These are phyloP conservation scores for Oryza meridionalis DNA, from an alignment of 176 grass and related monocot genomes.

Conservation along the genomic window DNA sequence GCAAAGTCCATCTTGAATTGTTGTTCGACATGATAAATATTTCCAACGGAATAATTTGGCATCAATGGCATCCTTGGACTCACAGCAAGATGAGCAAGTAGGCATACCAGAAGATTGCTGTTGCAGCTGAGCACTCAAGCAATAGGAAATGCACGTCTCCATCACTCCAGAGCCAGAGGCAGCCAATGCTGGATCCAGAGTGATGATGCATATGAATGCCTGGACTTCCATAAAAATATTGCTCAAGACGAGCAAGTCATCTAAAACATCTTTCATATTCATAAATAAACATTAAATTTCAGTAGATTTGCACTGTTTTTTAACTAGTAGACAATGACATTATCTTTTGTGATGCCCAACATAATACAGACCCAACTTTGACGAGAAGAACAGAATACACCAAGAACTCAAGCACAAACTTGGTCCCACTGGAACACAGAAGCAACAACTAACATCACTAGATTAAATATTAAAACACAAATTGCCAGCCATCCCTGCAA, in stretches of 20 bases:
- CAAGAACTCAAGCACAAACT: constrained; percentile 14
- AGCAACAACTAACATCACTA: constrained; percentile 16
- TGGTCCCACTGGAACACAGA: neutral
- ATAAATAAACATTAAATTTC: constrained; percentile 21
- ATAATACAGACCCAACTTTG: constrained; percentile 24
- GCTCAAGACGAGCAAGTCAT: constrained; percentile 41
- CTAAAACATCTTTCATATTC: constrained; percentile 7
- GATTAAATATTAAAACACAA: constrained; percentile 30
- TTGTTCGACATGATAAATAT: neutral
- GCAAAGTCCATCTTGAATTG: neutral
- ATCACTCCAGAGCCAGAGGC: constrained; percentile 22
- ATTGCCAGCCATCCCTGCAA: constrained; percentile 28
- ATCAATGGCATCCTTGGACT: neutral
- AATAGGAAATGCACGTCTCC: neutral
- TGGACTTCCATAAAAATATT: constrained; percentile 29
- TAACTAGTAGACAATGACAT: neutral
- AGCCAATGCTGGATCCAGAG: constrained; percentile 5
- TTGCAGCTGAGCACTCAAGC: neutral
- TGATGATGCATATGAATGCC: constrained; percentile 20
- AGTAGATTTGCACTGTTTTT: neutral
- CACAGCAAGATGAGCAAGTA: constrained; percentile 1
- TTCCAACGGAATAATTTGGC: neutral
- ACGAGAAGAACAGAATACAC: constrained; percentile 34
- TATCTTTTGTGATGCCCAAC: constrained; percentile 18
- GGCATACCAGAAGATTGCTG: constrained; percentile 11